Base-by-base conservation (phyloP, 495 filamentous ascomycete species). In the Glonium stellatum region DNA sequence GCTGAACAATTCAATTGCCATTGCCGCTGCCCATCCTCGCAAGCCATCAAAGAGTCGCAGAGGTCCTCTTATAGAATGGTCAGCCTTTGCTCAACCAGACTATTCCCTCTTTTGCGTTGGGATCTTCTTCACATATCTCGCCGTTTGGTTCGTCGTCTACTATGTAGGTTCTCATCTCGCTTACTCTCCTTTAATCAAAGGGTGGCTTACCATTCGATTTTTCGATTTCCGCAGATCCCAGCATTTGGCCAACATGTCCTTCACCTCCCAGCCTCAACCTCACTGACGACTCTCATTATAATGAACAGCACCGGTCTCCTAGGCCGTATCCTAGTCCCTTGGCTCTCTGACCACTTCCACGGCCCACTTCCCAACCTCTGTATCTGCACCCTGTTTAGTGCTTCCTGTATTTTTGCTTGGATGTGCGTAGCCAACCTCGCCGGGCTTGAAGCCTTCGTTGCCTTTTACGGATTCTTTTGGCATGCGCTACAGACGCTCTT, bases 381-480 rank as follows among this genome's bases (percentile, higher is more conserved):
- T 11, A 22, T 50, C 12, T 50, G 47, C 47, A 50, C 22, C 21
- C 47, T 50, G 1, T 50, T 50, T 11, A 18, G 22, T 11, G 47
- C 47, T 21, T 50, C 47, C 11, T 18, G n/a, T 23, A 50, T 23
- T 11, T 50, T 50, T 23, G 1, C 2, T 21, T 50, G 47, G 47
- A 15, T 50, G 11, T 21, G 12, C 21, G 21, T 50, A n/a, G 21
- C 12, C 11, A 50, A 23, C 47, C n/a, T 21, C n/a, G 11, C 4
- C 47, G 4, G n/a, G 3, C 47, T 50, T 21, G 18, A 11, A 11
- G 11, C 11, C 5, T 50, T n/a, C 3, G 47, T 21, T 21, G 47
- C 15, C 1, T 50, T 21, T 11, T 50, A 50, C 47, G 47, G 47
- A 15, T 50, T 50, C 47, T 50, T 50, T 50, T 50, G 47, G 47